phyloP scores from a whole-genome alignment of 768 basidiomycete species.

The Chlorophyllum brunneum region DNA sequence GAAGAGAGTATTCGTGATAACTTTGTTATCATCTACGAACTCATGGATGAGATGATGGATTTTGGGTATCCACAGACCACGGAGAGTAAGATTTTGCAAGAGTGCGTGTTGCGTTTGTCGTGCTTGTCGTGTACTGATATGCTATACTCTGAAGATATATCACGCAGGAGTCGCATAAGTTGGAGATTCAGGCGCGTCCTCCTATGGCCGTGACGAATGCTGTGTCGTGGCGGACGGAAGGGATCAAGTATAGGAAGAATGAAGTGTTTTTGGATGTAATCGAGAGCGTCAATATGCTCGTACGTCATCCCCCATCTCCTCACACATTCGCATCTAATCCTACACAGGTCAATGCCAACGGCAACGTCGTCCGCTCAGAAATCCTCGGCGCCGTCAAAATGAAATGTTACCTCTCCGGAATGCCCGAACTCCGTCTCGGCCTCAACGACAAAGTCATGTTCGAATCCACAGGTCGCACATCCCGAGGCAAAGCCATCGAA shows the following conservation, averaged over 20 bases:
- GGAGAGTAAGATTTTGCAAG: constrained; percentile 98
- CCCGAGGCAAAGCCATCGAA: constrained; percentile 96
- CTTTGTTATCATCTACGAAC: constrained; percentile 98
- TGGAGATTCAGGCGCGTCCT: constrained; percentile 88
- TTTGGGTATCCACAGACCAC: constrained; percentile 99
- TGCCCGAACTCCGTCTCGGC: constrained; percentile 95
- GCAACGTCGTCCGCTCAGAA: constrained; percentile 95
- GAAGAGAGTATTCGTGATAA: constrained; percentile 99
- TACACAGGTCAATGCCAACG: constrained; percentile 87
- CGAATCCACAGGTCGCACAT: constrained; percentile 91
- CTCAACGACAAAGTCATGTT: constrained; percentile 99
- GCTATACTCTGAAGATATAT: constrained; percentile 52
- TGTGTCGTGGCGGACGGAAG: constrained; percentile 97
- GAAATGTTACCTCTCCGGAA: constrained; percentile 99
- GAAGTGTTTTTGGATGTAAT: constrained; percentile 99
- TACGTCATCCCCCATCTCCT: constrained; percentile 32
- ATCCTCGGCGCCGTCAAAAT: constrained; percentile 99
- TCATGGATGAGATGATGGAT: constrained; percentile 99
- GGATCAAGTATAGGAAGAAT: constrained; percentile 96
- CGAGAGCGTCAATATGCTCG: constrained; percentile 94
- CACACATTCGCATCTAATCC: background rate
- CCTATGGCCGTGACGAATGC: constrained; percentile 98
- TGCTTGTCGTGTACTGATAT: background rate
- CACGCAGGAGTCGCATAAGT: constrained; percentile 97
- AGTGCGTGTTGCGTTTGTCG: constrained; percentile 48